Conservation (phyloP, 2,329 filamentous ascomycete species). For the Fusarium compactum region DNA sequence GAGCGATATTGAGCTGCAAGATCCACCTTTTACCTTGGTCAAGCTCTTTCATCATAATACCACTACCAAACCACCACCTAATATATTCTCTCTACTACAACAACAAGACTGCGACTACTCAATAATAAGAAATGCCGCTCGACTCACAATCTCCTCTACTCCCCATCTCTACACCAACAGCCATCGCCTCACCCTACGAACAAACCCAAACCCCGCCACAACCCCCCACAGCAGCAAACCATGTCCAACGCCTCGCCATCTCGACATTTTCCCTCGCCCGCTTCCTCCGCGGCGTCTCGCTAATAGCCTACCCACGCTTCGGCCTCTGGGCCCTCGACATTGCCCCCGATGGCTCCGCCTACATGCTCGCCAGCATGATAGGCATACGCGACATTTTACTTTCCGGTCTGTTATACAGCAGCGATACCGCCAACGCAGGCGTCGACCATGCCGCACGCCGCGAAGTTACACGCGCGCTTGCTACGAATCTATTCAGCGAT, state of each 20-base stretch:
- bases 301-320: constrained; percentile 47
- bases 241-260: constrained; percentile 44
- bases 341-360: constrained; percentile 43
- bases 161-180: constrained; percentile 43
- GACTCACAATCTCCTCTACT: constrained; percentile 43
- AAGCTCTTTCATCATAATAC: not conserved
- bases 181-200: constrained; percentile 29
- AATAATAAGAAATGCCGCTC: constrained; percentile 36
- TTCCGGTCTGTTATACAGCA: constrained; percentile 47
- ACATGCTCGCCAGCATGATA: constrained; percentile 50
- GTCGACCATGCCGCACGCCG: constrained; percentile 34
- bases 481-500: constrained; percentile 50
- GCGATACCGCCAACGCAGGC: constrained; percentile 33
- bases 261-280: constrained; percentile 44
- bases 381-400: constrained; percentile 51
- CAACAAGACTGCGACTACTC: not conserved
- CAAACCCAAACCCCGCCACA: constrained; percentile 7
- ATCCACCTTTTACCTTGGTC: constrained; percentile 15
- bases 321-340: constrained; percentile 50
- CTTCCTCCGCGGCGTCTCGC: constrained; percentile 47
- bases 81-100: not conserved
- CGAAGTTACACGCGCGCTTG: constrained; percentile 49
- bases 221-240: constrained; percentile 23
- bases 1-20: constrained; percentile 16
- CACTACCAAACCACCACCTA: not conserved